Percentiles rank a stretch among this genome's conserved stretches.
These are phyloP conservation scores for Chimonanthus salicifolius DNA, from an alignment of 164 flowering plant genomes.

Conservation along the genomic window DNA sequence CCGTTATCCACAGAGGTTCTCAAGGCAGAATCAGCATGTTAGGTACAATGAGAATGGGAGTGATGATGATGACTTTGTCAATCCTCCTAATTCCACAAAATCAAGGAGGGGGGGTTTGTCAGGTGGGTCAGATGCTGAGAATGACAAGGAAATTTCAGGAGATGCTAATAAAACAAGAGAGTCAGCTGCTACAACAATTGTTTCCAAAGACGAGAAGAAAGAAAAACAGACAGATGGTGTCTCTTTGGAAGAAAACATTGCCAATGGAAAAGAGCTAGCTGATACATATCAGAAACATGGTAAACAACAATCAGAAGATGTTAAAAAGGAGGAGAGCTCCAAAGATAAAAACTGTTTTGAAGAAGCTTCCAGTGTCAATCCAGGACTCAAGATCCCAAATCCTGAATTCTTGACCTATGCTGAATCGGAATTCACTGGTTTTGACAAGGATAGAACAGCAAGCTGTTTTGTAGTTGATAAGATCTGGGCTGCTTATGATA, in stretches of 20 bases:
- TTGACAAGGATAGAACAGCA: conserved; percentile 45
- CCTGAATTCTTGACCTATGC: conserved; percentile 24
- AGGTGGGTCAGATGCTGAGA: conserved; percentile 13
- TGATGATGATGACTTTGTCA: conserved; percentile 37
- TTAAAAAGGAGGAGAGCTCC: not conserved
- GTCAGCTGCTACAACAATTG: not conserved
- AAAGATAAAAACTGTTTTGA: conserved; percentile 3
- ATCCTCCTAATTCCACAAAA: conserved; percentile 16
- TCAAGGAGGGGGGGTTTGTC: conserved; percentile 22
- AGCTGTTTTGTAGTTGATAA: conserved; percentile 50
- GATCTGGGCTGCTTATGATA: conserved; percentile 82
- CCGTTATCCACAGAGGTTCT: conserved; percentile 32
- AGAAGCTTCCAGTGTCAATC: not conserved
- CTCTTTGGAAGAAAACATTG: conserved; percentile 14
- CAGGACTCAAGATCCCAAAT: not conserved
- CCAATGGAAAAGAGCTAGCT: conserved; percentile 13
- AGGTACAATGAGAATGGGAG: conserved; percentile 45
- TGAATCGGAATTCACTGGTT: conserved; percentile 65
- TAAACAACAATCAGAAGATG: conserved; percentile 3
- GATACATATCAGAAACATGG: conserved; percentile 6
- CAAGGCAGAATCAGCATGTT: conserved; percentile 37
- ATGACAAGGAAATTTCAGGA: conserved; percentile 12
- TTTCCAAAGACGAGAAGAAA: conserved; percentile 8
- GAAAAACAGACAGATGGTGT: conserved; percentile 8
- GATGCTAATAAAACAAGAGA: not conserved